Evolutionary conservation across 768 basidiomycete genomes (phyloP), one percentile per base, ranked within the genome.

Genomic region (Termitomyces sp.): DNA sequence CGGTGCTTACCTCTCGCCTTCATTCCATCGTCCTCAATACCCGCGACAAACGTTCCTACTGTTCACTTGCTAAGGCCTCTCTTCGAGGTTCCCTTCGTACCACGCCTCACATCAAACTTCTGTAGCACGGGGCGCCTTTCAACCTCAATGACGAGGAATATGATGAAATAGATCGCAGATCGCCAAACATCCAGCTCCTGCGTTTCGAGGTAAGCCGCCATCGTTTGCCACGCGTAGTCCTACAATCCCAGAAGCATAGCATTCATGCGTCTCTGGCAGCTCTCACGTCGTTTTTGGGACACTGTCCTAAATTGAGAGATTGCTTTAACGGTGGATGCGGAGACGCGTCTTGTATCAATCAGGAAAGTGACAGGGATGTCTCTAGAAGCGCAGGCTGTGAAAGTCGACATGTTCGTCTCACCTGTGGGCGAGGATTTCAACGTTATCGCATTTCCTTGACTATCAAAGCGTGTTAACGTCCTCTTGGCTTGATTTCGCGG

Each of bases 231-330:
- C 40, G 52, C 14, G 7, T 21, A 21, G 25, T 46, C 12, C 45
- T 28, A 16, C 27, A 11, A 16, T 41, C 45, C 49, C 25, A 17
- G 5, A 19, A 28, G 12, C 27, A 12, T n/a, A 3, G 42, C n/a
- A 41, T 55, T n/a, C 21, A n/a, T 48, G 52, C 58, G 14, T 51
- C 58, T 10, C 27, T 55, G n/a, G 48, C 7, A 16, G 27, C 50
- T 30, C 32, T 55, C 16, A 44, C n/a, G 35, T 59, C 54, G n/a
- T 56, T 56, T 16, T 23, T 30, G 23, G 35, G 5, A 14, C 50
- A 56, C 3, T 59, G 54, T 32, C 39, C 53, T 12, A 35, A 21
- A n/a, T 17, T 56, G 14, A 35, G 54, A 52, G 34, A 54, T 59
- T 5, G 43, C 55, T 14, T 19, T 52, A 8, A 44, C 55, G 2